These are phyloP conservation scores for Mortierella sp. DNA, from an alignment of 371 early-diverging fungal species.

Conservation along the genomic window DNA sequence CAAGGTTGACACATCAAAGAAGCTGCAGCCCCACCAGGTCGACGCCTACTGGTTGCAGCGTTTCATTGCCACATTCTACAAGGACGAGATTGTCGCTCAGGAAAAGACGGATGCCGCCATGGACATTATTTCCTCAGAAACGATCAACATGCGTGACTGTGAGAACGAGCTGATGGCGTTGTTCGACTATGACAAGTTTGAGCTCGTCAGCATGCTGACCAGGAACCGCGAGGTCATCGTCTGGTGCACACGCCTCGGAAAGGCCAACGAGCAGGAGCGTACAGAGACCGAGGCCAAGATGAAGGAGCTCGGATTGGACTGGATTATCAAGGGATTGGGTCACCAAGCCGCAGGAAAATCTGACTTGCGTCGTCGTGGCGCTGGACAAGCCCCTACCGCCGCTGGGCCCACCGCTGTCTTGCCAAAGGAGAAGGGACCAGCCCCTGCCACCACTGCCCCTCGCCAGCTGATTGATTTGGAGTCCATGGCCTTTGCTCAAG, in stretches of 20 bases:
- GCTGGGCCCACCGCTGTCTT: slow-evolving; percentile 60
- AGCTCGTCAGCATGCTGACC: slow-evolving; percentile 89
- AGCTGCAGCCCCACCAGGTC: slow-evolving; percentile 82
- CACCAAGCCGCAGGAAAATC: slow-evolving; percentile 63
- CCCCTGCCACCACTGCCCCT: slow-evolving; percentile 64
- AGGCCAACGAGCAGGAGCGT: slow-evolving; percentile 64
- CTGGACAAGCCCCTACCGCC: slow-evolving; percentile 79
- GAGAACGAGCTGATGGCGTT: slow-evolving; percentile 96
- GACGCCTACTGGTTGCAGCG: slow-evolving; percentile 99
- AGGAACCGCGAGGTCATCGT: slow-evolving; percentile 90
- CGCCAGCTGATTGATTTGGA: slow-evolving; percentile 85
- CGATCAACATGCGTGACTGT: slow-evolving; percentile 80
- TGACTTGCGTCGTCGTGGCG: slow-evolving; percentile 77
- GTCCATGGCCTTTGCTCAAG: slow-evolving; percentile 88
- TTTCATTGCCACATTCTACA: slow-evolving; percentile 80
- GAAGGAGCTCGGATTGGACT: slow-evolving; percentile 60
- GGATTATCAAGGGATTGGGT: slow-evolving; percentile 81
- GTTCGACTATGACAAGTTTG: slow-evolving; percentile 95
- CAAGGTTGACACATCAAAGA: slow-evolving; percentile 58
- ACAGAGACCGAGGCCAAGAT: slow-evolving; percentile 39
- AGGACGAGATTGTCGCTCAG: slow-evolving; percentile 90
- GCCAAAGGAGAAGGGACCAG: slow-evolving; percentile 56
- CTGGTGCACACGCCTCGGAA: slow-evolving; percentile 91
- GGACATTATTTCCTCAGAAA: slow-evolving; percentile 78
- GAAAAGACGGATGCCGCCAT: slow-evolving; percentile 86